phyloP scores from a whole-genome alignment of 1,139 yeast genomes.

The Geotrichum europaeum region DNA sequence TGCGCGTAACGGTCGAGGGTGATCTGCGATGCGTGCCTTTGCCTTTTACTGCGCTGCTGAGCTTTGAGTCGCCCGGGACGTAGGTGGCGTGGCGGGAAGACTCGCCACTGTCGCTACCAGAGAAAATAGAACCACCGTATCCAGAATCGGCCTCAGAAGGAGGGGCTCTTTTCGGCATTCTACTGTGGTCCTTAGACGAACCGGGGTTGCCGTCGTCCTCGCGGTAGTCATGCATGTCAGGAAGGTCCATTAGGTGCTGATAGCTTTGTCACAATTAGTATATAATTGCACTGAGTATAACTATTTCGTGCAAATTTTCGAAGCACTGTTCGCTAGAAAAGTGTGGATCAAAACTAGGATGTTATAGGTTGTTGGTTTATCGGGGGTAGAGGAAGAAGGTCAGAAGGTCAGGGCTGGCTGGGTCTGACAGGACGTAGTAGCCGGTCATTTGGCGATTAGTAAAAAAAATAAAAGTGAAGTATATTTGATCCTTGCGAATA shows the following conservation, averaged over 20 bases:
- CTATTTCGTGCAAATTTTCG: background rate
- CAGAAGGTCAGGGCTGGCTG: background rate
- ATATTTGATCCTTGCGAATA: background rate
- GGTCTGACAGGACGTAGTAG: background rate
- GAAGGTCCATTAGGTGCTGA: constrained; percentile 2
- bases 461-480: background rate
- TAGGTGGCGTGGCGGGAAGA: constrained; percentile 16
- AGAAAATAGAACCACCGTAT: constrained; percentile 24
- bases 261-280: constrained; percentile 1
- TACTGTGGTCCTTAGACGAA: constrained; percentile 16
- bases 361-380: background rate
- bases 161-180: background rate
- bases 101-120: constrained; percentile 10
- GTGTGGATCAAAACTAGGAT: background rate
- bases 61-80: constrained; percentile 12
- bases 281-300: background rate
- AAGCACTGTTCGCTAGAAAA: background rate
- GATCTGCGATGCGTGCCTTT: constrained; percentile 22
- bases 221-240: background rate
- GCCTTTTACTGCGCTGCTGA: constrained; percentile 1
- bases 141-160: constrained; percentile 24
- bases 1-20: constrained; percentile 27
- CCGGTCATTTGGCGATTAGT: background rate
- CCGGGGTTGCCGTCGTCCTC: constrained; percentile 16
- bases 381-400: background rate